Conservation (phyloP, 495 filamentous ascomycete species). For the Hyphodiscus hymeniophilus region DNA sequence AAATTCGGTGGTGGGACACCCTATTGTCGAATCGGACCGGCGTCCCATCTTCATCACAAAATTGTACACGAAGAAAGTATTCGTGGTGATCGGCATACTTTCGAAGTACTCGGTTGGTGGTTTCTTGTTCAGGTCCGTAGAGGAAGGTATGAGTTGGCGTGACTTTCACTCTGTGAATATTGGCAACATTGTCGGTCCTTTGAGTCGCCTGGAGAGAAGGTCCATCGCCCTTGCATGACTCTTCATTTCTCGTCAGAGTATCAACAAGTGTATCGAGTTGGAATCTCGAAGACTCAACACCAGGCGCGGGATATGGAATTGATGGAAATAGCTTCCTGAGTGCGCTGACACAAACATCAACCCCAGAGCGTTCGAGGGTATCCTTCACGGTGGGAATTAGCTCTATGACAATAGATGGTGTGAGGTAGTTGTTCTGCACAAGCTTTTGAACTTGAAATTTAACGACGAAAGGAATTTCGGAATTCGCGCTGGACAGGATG, state of each 20-base stretch:
- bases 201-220: conserved; percentile 14
- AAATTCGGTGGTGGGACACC: conserved; percentile 38
- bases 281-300: conserved; percentile 37
- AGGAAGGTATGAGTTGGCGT: conserved; percentile 63
- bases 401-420: conserved; percentile 31
- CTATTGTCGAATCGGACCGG: conserved; percentile 47
- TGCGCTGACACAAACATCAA: conserved; percentile 32
- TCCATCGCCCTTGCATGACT: conserved; percentile 19
- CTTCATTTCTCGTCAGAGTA: conserved; percentile 33
- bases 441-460: conserved; percentile 44
- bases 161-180: conserved; percentile 53
- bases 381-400: conserved; percentile 28
- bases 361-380: conserved; percentile 13
- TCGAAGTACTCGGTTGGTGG: conserved; percentile 65
- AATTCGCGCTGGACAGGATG: not conserved
- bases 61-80: conserved; percentile 62
- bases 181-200: conserved; percentile 22
- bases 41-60: conserved; percentile 65
- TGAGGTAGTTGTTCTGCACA: conserved; percentile 41
- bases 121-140: conserved; percentile 61
- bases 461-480: conserved; percentile 9
- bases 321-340: conserved; percentile 38
- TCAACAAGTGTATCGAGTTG: conserved; percentile 33
- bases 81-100: conserved; percentile 55
- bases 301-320: conserved; percentile 41